Evolutionary conservation across 2,329 filamentous ascomycete species (phyloP).

Genomic region (Helicocarpus griseus): DNA sequence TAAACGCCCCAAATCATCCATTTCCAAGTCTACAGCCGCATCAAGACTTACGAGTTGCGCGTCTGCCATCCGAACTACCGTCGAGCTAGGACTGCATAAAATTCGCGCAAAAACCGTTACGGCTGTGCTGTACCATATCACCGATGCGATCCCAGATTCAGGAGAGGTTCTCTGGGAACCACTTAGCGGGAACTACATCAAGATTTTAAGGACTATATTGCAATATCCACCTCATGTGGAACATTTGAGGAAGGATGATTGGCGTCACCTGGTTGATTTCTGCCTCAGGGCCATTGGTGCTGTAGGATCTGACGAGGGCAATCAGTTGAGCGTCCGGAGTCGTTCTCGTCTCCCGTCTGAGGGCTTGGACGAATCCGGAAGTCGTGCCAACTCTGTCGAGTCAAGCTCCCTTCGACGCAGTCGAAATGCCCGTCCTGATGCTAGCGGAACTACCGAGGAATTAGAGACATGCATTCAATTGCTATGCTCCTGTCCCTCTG

Average conservation of each 20-base stretch:
- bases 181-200: conserved; percentile 68
- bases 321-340: conserved; percentile 22
- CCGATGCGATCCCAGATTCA: conserved; percentile 56
- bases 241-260: conserved; percentile 58
- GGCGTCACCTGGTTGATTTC: conserved; percentile 62
- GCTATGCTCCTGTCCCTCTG: conserved; percentile 57
- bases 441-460: conserved; percentile 36
- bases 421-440: conserved; percentile 10
- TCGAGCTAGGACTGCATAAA: conserved; percentile 58
- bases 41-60: conserved; percentile 59
- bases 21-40: conserved; percentile 40
- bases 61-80: conserved; percentile 59
- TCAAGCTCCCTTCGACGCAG: conserved; percentile 16
- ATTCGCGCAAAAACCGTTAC: conserved; percentile 70
- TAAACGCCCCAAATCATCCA: conserved; percentile 45
- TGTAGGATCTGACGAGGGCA: conserved; percentile 19
- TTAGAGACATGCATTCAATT: conserved; percentile 57
- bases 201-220: conserved; percentile 60
- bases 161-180: conserved; percentile 58
- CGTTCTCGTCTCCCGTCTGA: conserved; percentile 20
- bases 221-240: conserved; percentile 69
- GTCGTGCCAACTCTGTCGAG: conserved; percentile 23
- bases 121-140: conserved; percentile 71
- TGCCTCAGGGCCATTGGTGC: conserved; percentile 49
- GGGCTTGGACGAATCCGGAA: conserved; percentile 18